These are phyloP conservation scores for Phytophthora brassicae DNA, from an alignment of 352 stramenopile genomes.

Conservation along the genomic window DNA sequence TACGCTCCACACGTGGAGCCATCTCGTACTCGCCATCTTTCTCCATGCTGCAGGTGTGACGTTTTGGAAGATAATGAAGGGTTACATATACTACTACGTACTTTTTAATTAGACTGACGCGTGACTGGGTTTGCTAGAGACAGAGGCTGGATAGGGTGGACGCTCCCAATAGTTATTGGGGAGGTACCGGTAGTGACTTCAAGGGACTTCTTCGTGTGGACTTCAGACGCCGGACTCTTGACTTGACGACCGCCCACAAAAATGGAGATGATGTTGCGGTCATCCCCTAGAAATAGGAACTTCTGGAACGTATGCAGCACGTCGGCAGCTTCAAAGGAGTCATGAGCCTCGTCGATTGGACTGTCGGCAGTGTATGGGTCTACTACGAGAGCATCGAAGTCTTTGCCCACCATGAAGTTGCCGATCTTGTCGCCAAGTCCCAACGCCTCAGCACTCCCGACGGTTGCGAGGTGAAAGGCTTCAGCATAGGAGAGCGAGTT, in stretches of 20 bases:
- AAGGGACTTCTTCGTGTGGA: constrained; percentile 9
- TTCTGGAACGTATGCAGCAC: constrained; percentile 87
- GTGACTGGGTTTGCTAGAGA: constrained; percentile 9
- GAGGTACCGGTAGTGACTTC: constrained; percentile 9
- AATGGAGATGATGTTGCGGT: constrained; percentile 49
- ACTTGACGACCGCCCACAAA: constrained; percentile 76
- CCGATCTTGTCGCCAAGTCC: constrained; percentile 67
- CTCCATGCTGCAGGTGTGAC: constrained; percentile 2
- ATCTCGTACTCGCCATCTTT: constrained; percentile 41
- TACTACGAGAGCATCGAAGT: constrained; percentile 91
- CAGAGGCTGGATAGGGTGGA: constrained; percentile 24
- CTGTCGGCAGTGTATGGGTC: constrained; percentile 55
- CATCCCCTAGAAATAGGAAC: constrained; percentile 28
- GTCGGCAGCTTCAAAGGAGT: constrained; percentile 46
- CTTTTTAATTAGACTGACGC: neutral
- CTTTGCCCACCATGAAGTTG: constrained; percentile 88
- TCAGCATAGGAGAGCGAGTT: constrained; percentile 70
- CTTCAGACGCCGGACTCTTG: constrained; percentile 30
- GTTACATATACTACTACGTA: constrained; percentile 6
- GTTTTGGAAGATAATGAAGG: neutral
- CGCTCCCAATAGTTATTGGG: constrained; percentile 24
- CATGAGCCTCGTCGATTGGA: constrained; percentile 67
- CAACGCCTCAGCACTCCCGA: constrained; percentile 62
- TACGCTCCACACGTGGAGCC: constrained; percentile 38
- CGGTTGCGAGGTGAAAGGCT: constrained; percentile 90